Conservation (phyloP, 768 basidiomycete genomes). For the Phanerochaete carnosa region DNA sequence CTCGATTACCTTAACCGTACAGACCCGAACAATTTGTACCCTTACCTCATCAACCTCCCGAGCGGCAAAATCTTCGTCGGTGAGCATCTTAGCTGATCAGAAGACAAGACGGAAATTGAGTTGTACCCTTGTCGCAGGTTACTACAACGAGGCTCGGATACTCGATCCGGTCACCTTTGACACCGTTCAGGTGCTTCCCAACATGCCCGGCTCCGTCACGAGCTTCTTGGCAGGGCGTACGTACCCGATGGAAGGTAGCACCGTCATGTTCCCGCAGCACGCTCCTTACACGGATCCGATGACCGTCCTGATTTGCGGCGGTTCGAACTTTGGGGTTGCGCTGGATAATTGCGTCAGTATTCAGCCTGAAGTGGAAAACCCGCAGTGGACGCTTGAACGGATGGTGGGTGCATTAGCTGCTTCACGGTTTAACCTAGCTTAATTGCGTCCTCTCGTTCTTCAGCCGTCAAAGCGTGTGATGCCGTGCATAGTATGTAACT, state of each 20-base stretch:
- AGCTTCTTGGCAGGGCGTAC: constrained; percentile 69
- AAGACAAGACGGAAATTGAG: background rate
- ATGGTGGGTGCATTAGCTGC: constrained; percentile 50
- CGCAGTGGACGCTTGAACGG: constrained; percentile 71
- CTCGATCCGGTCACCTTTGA: constrained; percentile 63
- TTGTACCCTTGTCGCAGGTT: constrained; percentile 39
- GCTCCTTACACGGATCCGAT: constrained; percentile 75
- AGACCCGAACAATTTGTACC: constrained; percentile 80
- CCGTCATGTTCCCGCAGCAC: constrained; percentile 64
- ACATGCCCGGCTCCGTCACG: constrained; percentile 72
- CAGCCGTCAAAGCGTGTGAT: constrained; percentile 76
- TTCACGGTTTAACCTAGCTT: background rate
- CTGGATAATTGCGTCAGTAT: constrained; percentile 73
- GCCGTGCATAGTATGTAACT: constrained; percentile 55
- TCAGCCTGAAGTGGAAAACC: constrained; percentile 55
- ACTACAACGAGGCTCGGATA: constrained; percentile 81
- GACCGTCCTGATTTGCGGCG: constrained; percentile 70
- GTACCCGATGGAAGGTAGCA: constrained; percentile 74
- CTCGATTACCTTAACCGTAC: constrained; percentile 69
- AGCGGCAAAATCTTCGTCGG: constrained; percentile 69
- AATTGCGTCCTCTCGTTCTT: background rate
- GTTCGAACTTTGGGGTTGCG: constrained; percentile 54
- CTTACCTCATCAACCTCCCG: constrained; percentile 71
- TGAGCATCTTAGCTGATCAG: constrained; percentile 27
- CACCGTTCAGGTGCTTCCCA: constrained; percentile 59